Base-by-base conservation (phyloP, 2,329 filamentous ascomycete genomes). In the Fusarium nisikadoi region DNA sequence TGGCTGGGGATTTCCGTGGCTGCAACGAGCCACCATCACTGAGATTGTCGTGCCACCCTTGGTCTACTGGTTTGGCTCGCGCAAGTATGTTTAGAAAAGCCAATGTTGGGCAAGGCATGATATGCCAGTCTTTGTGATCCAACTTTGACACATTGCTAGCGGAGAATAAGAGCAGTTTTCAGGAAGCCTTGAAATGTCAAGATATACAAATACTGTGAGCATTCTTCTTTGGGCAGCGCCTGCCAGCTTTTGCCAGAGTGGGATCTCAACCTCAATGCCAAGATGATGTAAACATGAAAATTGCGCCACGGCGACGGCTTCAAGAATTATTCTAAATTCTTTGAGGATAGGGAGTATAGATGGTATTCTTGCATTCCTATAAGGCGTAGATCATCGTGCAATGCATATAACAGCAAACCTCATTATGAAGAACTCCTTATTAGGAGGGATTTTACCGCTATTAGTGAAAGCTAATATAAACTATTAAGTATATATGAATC, bases 221-320 rank as follows among this genome's bases (percentile, higher is more conserved):
- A 86, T 61, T 27, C 41, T 8, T 79, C 80, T 1, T 17, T 84
- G 83, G 81, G 11, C 2, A 77, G 78, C 31, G 75, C 82, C 20
- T 81, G 71, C 73, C 82, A 81, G 27, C 43, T 85, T 12, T 70
- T 83, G 0, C 83, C 84, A 0, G 85, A 86, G 58, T 81, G 79
- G 79, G 84, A 86, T 62, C 47, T 72, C 20, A 73, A 60, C 7
- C 62, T 82, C 31, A 83, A 86, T 64, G 16, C 73, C 0, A 47
- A 79, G 11, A 81, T 80, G 75, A 81, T 83, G 75, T 58, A 65
- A 14, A 79, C 60, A 8, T 79, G 73, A 16, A 76, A 78, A 20
- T 76, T 85, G 6, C 76, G 72, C 8, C 79, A 79, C 42, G 41
- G 33, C 2, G 49, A 81, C 0, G 5, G 42, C 3, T 77, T 78